Conservation (phyloP, 257 asterid genomes). For the Prunella vulgaris region DNA sequence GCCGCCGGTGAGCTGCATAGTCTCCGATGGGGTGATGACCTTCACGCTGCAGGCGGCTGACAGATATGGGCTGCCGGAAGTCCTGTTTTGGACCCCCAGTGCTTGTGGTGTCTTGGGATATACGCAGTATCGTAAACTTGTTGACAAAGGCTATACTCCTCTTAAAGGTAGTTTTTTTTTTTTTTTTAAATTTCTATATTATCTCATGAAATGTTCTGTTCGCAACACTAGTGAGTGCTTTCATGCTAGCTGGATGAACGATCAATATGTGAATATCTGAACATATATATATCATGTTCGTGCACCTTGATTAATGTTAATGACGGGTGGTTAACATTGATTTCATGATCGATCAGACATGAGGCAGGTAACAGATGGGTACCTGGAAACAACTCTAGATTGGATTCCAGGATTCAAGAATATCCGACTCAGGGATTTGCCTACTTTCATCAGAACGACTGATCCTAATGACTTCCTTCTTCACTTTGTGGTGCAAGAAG, state of each 20-base stretch:
- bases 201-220: too few species aligned
- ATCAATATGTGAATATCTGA: too few species aligned
- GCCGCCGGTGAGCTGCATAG: slow-evolving; percentile 47
- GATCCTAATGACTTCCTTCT: slow-evolving; percentile 32
- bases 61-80: slow-evolving; percentile 36
- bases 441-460: slow-evolving; percentile 42
- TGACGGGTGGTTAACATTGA: too few species aligned
- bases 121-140: slow-evolving; percentile 28
- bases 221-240: too few species aligned
- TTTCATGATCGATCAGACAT: too few species aligned
- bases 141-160: slow-evolving; percentile 37
- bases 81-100: slow-evolving; percentile 38
- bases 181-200: too few species aligned
- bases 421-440: slow-evolving; percentile 38
- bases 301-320: too few species aligned
- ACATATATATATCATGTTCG: too few species aligned
- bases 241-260: too few species aligned
- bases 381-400: slow-evolving; percentile 21
- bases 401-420: slow-evolving; percentile 41
- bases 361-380: slow-evolving; percentile 38
- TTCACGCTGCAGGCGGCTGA: slow-evolving; percentile 40
- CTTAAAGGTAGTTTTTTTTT: slow-evolving; percentile 28
- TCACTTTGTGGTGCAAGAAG: slow-evolving; percentile 20
- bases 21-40: slow-evolving; percentile 41
- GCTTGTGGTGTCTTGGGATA: slow-evolving; percentile 38